These are phyloP conservation scores for Endotrypanum monterogeii DNA, from an alignment of 208 protist genomes.

Conservation along the genomic window DNA sequence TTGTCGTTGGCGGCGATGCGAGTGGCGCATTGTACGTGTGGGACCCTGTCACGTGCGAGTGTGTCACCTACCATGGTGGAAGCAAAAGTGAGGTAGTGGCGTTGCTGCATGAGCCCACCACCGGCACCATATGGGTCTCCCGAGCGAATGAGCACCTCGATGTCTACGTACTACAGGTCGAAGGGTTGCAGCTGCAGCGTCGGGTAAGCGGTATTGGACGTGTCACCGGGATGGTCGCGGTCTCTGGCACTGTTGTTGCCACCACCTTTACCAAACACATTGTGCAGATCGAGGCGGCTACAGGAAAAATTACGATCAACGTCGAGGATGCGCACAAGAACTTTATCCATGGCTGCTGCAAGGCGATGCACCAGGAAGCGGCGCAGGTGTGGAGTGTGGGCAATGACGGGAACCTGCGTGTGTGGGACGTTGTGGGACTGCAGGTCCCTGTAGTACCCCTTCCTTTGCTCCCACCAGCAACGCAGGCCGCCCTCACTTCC, in stretches of 20 bases:
- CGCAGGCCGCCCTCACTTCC: constrained; percentile 35
- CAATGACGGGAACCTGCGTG: constrained; percentile 42
- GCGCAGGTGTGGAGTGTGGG: constrained; percentile 68
- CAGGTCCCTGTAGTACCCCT: constrained; percentile 34
- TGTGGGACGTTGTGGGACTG: constrained; percentile 52
- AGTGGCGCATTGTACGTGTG: constrained; percentile 61
- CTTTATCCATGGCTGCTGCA: constrained; percentile 56
- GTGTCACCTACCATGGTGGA: constrained; percentile 35
- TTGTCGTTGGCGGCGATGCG: constrained; percentile 59
- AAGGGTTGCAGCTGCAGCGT: constrained; percentile 19
- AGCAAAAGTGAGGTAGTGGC: constrained; percentile 46
- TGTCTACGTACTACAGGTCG: constrained; percentile 43
- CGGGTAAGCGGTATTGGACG: constrained; percentile 36
- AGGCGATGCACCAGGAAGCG: constrained; percentile 47
- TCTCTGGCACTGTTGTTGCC: constrained; percentile 65
- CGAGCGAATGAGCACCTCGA: constrained; percentile 62
- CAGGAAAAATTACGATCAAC: constrained; percentile 27
- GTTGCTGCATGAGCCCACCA: constrained; percentile 60
- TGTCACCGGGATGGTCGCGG: constrained; percentile 54
- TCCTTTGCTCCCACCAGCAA: constrained; percentile 21
- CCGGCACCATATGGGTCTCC: constrained; percentile 64
- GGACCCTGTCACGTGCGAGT: constrained; percentile 39
- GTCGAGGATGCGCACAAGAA: constrained; percentile 32
- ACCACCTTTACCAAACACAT: constrained; percentile 55
- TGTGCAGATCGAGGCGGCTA: constrained; percentile 45